These are phyloP conservation scores for Drechslerella coelobrocha DNA, from an alignment of 2,329 filamentous ascomycete genomes.

Conservation along the genomic window DNA sequence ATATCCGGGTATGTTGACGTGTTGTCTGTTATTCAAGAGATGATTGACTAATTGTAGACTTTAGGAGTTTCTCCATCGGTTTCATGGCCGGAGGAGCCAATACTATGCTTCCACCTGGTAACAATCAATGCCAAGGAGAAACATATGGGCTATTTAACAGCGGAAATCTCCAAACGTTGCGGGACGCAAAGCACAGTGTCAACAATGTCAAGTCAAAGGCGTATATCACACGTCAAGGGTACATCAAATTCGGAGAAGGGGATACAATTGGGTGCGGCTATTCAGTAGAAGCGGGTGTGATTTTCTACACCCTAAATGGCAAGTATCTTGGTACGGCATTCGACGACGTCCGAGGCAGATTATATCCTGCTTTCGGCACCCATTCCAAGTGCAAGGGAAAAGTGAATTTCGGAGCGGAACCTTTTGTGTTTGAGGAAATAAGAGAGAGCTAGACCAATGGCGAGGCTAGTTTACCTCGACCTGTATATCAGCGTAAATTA, in stretches of 20 bases:
- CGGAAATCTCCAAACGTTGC: constrained; percentile 5
- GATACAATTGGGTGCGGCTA: constrained; percentile 39
- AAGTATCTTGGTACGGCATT: constrained; percentile 36
- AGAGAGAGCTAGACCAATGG: constrained; percentile 12
- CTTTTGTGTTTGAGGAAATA: constrained; percentile 44
- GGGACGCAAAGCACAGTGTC: constrained; percentile 8
- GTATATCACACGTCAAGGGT: constrained; percentile 15
- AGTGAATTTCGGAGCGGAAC: constrained; percentile 33
- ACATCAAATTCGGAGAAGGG: constrained; percentile 12
- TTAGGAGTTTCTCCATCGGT: constrained; percentile 25
- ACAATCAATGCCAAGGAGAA: constrained; percentile 11
- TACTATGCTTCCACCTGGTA: constrained; percentile 22
- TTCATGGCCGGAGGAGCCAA: constrained; percentile 20
- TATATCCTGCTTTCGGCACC: constrained; percentile 26
- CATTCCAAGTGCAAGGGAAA: constrained; percentile 26
- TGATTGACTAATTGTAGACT: background rate
- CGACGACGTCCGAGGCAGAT: constrained; percentile 23
- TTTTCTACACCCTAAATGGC: constrained; percentile 44
- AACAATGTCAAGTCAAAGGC: background rate
- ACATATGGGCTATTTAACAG: constrained; percentile 20
- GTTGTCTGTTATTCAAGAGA: background rate
- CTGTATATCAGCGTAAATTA: too few species aligned
- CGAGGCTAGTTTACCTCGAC: too few species aligned
- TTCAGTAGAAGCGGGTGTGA: constrained; percentile 21
- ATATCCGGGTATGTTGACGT: background rate